Conservation (phyloP, 352 stramenopile genomes). For the Pythium aquatile region DNA sequence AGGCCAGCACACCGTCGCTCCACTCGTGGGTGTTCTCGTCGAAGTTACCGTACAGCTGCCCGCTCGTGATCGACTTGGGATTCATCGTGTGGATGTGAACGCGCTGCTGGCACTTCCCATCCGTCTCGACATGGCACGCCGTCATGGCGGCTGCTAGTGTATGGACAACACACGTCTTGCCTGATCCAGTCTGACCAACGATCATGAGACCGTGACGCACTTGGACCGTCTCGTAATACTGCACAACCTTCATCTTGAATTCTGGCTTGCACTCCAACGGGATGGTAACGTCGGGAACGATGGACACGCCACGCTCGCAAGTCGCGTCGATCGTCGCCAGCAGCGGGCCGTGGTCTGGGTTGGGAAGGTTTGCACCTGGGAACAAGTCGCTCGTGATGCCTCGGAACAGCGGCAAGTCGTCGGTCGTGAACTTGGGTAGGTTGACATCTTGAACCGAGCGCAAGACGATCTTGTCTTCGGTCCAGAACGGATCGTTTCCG, state of each 20-base stretch:
- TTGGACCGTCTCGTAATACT: slow-evolving; percentile 95
- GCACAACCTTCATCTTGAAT: slow-evolving; percentile 90
- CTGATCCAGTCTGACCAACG: slow-evolving; percentile 90
- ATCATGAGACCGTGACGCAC: slow-evolving; percentile 96
- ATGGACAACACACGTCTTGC: slow-evolving; percentile 93
- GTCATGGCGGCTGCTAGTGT: slow-evolving; percentile 79
- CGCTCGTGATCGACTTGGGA: slow-evolving; percentile 93
- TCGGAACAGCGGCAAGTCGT: slow-evolving; percentile 92
- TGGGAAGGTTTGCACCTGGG: slow-evolving; percentile 81
- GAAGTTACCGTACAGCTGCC: slow-evolving; percentile 94
- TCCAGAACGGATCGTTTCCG: slow-evolving; percentile 85
- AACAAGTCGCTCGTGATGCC: slow-evolving; percentile 95
- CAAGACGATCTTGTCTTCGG: slow-evolving; percentile 91
- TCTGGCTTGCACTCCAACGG: slow-evolving; percentile 76
- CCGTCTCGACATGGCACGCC: slow-evolving; percentile 54
- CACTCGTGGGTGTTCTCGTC: slow-evolving; percentile 94
- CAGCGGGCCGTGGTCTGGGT: slow-evolving; percentile 83
- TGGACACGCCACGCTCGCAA: slow-evolving; percentile 59
- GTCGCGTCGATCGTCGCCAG: slow-evolving; percentile 82
- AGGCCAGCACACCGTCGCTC: slow-evolving; percentile 93
- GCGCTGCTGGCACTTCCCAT: slow-evolving; percentile 53
- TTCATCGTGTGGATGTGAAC: slow-evolving; percentile 91
- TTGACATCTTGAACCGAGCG: slow-evolving; percentile 94
- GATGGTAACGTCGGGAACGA: slow-evolving; percentile 57
- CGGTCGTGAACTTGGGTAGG: slow-evolving; percentile 92